Evolutionary conservation across 2,329 filamentous ascomycete genomes (phyloP).

Genomic region (Scedosporium apiospermum): DNA sequence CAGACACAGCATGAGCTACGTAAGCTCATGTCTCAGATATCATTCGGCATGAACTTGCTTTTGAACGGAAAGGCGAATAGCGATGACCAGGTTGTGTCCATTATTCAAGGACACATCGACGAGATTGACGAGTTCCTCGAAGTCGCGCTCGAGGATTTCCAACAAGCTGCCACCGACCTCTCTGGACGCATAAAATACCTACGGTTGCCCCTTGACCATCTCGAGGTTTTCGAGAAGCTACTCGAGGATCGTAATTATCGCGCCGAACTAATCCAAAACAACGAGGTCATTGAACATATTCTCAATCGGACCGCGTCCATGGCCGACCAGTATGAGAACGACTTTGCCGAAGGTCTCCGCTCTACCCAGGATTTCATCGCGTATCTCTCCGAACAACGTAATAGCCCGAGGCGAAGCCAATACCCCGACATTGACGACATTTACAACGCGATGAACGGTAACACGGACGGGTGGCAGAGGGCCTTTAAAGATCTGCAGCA

Average conservation of each 20-base stretch:
- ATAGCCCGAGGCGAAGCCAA: constrained; percentile 50
- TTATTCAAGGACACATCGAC: constrained; percentile 85
- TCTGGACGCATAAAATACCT: constrained; percentile 70
- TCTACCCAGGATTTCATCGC: constrained; percentile 67
- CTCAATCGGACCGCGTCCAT: constrained; percentile 67
- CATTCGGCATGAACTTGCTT: constrained; percentile 84
- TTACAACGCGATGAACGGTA: constrained; percentile 83
- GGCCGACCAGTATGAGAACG: constrained; percentile 68
- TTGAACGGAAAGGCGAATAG: constrained; percentile 81
- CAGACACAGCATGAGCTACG: constrained; percentile 79
- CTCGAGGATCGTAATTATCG: constrained; percentile 78
- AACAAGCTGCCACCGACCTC: constrained; percentile 69
- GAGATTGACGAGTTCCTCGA: constrained; percentile 90
- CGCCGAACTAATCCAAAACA: constrained; percentile 72
- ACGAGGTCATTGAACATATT: constrained; percentile 85
- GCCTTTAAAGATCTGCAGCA: constrained; percentile 69
- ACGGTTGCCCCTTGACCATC: constrained; percentile 73
- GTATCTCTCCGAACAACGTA: constrained; percentile 61
- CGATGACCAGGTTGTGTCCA: constrained; percentile 76
- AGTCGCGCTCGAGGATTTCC: constrained; percentile 74
- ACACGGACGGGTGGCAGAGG: constrained; percentile 81
- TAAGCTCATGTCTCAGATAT: constrained; percentile 86
- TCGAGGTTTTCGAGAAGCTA: constrained; percentile 76
- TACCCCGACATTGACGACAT: constrained; percentile 59
- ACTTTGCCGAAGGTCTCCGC: constrained; percentile 68